Base-by-base conservation (phyloP, 2,329 filamentous ascomycete species). In the Nigrograna mackinnonii region DNA sequence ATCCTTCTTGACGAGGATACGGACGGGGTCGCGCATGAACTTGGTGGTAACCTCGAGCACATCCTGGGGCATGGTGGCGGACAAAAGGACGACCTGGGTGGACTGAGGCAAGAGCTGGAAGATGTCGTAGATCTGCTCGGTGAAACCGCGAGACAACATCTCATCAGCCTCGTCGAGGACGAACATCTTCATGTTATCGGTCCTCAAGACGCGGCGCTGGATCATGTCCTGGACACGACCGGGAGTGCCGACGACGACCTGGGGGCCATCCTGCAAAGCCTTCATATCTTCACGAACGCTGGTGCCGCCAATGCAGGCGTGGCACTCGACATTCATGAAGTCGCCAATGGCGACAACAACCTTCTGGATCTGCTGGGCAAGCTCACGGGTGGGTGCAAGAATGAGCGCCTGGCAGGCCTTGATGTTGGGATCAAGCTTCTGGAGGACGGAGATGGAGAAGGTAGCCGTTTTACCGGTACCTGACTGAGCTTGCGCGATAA, bases 151-250 rank as follows among this genome's bases (percentile, higher is more conserved):
- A 71, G 90, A 95, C 79, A 99, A 85, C 89, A 99, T 96, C 79
- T 99, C 94, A 73, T 99, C 94, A 66, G 94, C 94, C 82, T 99
- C 94, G 71, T 99, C 94, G 63, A 99, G 89, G 65, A 99, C 91
- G 75, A 99, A 95, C 89, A 97, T 96, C 87, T 99, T 99, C 85
- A 99, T 96, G 76, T 83, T 80, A 73, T 96, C 91, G 68, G 94
- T 99, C 82, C 92, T 94, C 64, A 99, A 83, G 77, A 95, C 89
- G 63, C 92, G 91, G 60, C 94, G 91, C 79, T 96, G 91, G 73
- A 99, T 99, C 95, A 99, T 97, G 79, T 99, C 94, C 36, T 95
- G 89, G 63, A 99, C 94, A 87, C 95, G 95, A 63, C 94, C 94
- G 60, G 94, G 94, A 46, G 95, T 99, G 71, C 95, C 94, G 62